phyloP scores from a whole-genome alignment of 73 alveolate genomes.

The Stentor roeselii region DNA sequence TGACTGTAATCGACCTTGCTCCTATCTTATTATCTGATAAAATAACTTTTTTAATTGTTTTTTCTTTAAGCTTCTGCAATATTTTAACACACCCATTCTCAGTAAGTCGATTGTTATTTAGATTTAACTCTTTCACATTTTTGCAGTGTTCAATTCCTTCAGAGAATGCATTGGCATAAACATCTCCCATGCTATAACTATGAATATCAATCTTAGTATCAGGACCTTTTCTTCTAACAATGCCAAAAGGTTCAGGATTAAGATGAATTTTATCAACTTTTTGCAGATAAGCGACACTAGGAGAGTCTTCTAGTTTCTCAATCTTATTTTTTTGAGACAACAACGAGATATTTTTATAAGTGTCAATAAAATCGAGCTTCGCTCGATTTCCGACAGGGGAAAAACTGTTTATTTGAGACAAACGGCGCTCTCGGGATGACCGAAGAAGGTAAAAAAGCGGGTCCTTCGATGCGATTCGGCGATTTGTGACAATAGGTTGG shows the following conservation, averaged over 20 bases:
- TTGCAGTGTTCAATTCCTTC: conserved; percentile 3
- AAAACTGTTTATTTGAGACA: not conserved
- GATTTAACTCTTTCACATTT: not conserved
- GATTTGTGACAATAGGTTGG: not conserved
- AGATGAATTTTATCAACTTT: conserved; percentile 14
- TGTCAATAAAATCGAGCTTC: not conserved
- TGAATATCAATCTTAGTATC: conserved; percentile 12
- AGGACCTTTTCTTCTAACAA: conserved; percentile 16
- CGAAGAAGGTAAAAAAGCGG: not conserved
- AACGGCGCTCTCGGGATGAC: not conserved
- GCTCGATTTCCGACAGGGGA: conserved; percentile 14
- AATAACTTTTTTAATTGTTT: not conserved
- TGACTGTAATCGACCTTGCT: not conserved
- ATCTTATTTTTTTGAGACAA: not conserved
- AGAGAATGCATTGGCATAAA: conserved; percentile 10
- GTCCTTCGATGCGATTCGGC: not conserved
- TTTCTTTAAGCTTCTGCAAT: not conserved
- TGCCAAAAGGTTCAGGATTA: conserved; percentile 22
- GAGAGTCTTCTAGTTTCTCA: conserved; percentile 24
- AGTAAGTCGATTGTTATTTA: not conserved
- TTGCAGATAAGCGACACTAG: conserved; percentile 15
- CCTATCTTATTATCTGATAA: conserved; percentile 21
- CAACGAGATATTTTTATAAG: not conserved
- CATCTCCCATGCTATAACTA: conserved; percentile 27
- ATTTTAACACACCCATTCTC: not conserved